Conservation (phyloP, 1,284 basidiomycete genomes). For the Athelia psychrophila region DNA sequence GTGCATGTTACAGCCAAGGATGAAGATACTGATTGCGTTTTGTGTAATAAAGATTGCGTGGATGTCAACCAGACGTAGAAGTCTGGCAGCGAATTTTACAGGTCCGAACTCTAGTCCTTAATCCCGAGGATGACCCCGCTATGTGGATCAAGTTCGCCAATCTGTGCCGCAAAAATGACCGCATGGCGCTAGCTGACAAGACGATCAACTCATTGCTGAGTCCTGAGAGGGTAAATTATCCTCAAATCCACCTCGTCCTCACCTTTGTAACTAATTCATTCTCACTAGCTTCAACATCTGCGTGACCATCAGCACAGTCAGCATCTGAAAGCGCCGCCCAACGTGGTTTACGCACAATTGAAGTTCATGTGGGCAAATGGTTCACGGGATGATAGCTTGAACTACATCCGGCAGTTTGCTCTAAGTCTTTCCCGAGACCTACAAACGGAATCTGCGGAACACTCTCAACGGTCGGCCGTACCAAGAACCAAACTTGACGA, state of each 20-base stretch:
- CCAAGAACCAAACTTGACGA: conserved; percentile 70
- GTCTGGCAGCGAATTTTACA: conserved; percentile 99
- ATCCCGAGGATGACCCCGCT: conserved; percentile 91
- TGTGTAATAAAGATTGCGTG: conserved; percentile 70
- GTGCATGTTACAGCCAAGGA: conserved; percentile 8
- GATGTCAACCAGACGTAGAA: conserved; percentile 98
- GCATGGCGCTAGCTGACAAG: conserved; percentile 92
- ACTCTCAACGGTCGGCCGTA: conserved; percentile 43
- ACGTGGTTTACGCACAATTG: conserved; percentile 96
- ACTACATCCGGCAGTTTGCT: conserved; percentile 87
- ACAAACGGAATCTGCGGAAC: conserved; percentile 49
- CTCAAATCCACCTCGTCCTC: conserved; percentile 3
- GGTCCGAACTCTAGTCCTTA: conserved; percentile 92
- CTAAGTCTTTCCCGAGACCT: conserved; percentile 76
- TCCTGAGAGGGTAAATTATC: conserved; percentile 50
- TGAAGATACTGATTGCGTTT: conserved; percentile 1
- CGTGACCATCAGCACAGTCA: conserved; percentile 36
- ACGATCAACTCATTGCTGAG: conserved; percentile 91
- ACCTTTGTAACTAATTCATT: conserved; percentile 1
- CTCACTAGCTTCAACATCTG: conserved; percentile 31
- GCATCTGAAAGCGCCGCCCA: conserved; percentile 83
- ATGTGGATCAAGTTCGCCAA: conserved; percentile 98
- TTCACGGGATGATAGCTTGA: conserved; percentile 76
- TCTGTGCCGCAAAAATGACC: conserved; percentile 81
- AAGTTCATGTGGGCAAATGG: conserved; percentile 97